These are phyloP conservation scores for Reticulascus tulasneorum DNA, from an alignment of 2,329 filamentous ascomycete genomes.

Conservation along the genomic window DNA sequence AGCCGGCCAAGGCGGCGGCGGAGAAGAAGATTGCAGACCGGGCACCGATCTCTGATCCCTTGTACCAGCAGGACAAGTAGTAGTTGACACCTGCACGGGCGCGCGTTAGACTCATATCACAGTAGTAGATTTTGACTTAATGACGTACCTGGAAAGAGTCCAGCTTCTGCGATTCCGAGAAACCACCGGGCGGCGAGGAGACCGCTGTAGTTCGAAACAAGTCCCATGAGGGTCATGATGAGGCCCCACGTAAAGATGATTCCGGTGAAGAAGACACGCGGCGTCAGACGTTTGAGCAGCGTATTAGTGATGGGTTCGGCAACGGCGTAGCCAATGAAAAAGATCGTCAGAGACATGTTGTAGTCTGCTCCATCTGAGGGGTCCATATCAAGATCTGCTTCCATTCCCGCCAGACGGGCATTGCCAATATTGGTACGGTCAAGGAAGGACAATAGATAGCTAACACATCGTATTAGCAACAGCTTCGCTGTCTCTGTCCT, in stretches of 20 bases:
- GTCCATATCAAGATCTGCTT: slow-evolving; percentile 14
- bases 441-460: slow-evolving; percentile 24
- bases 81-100: slow-evolving; percentile 44
- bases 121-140: no score
- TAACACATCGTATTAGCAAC: not conserved
- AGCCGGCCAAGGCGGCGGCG: slow-evolving; percentile 71
- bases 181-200: slow-evolving; percentile 48
- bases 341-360: slow-evolving; percentile 57
- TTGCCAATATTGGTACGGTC: slow-evolving; percentile 23
- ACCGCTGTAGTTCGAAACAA: slow-evolving; percentile 39
- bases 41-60: slow-evolving; percentile 68
- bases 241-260: slow-evolving; percentile 53
- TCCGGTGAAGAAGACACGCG: slow-evolving; percentile 60
- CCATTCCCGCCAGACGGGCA: slow-evolving; percentile 22
- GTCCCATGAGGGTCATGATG: slow-evolving; percentile 45
- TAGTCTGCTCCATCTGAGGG: slow-evolving; percentile 46
- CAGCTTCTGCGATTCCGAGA: slow-evolving; percentile 63
- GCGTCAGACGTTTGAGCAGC: slow-evolving; percentile 59
- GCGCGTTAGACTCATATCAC: no score
- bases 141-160: slow-evolving; percentile 58
- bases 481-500: no score
- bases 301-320: slow-evolving; percentile 63
- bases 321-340: slow-evolving; percentile 67
- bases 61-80: slow-evolving; percentile 78
- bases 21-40: slow-evolving; percentile 75